Conservation (phyloP, 176 grass and related monocot genomes). For the Avena sativa region DNA sequence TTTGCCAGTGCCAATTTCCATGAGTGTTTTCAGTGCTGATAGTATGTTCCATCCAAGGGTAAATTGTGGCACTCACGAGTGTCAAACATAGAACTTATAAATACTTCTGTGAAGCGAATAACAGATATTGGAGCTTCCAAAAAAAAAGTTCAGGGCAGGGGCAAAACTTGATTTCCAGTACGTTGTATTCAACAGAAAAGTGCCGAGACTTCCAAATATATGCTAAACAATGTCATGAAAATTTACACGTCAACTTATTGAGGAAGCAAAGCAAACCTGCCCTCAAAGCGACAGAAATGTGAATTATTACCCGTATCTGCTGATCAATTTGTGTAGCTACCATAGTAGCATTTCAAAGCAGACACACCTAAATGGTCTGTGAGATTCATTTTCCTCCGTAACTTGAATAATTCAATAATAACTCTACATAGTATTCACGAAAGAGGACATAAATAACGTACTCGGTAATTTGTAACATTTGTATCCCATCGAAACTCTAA, state of each 20-base stretch:
- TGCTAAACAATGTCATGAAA: constrained; percentile 3
- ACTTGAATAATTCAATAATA: background rate
- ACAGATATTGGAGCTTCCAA: background rate
- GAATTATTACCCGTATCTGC: too few species aligned
- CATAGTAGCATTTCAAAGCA: background rate
- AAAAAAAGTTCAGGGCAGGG: background rate
- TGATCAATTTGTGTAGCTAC: background rate
- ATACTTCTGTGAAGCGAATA: background rate
- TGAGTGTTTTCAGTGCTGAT: background rate
- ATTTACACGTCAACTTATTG: constrained; percentile 11
- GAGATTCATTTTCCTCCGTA: background rate
- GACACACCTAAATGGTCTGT: background rate
- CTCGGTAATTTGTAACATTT: background rate
- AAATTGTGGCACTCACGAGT: background rate
- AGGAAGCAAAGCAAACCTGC: background rate
- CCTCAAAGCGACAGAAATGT: background rate
- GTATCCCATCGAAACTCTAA: background rate
- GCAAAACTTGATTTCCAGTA: background rate
- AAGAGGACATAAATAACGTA: background rate
- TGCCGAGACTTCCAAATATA: background rate
- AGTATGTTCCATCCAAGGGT: background rate
- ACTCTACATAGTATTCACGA: too few species aligned
- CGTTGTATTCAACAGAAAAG: background rate
- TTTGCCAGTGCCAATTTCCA: background rate
- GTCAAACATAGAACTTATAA: constrained; percentile 5